A percentile compares a stretch with the other conserved stretches of the same genome.
phyloP scores from a whole-genome alignment of 2,329 filamentous ascomycete genomes.

The Amauroascus verrucosus region DNA sequence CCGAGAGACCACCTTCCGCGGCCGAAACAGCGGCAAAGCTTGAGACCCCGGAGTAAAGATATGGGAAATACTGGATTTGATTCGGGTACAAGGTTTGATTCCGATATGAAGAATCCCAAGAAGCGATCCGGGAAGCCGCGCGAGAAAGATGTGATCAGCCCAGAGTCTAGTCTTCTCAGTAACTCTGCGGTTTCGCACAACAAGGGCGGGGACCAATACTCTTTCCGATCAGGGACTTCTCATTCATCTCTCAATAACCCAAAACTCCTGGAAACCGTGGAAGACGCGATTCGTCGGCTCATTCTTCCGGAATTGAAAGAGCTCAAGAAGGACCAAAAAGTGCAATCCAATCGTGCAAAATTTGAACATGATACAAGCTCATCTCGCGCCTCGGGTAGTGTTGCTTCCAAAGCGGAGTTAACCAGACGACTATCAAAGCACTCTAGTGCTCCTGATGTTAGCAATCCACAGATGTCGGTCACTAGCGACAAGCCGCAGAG shows the following conservation, averaged over 20 bases:
- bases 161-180: conserved; percentile 53
- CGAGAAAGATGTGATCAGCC: conserved; percentile 45
- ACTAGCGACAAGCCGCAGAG: conserved; percentile 40
- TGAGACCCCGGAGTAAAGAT: conserved; percentile 38
- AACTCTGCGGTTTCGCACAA: conserved; percentile 43
- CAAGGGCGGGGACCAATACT: conserved; percentile 48
- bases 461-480: conserved; percentile 52
- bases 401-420: conserved; percentile 45
- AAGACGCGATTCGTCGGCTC: conserved; percentile 80
- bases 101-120: conserved; percentile 35
- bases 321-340: conserved; percentile 80
- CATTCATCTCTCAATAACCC: conserved; percentile 83
- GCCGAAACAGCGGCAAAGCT: conserved; percentile 34
- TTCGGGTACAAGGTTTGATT: conserved; percentile 33
- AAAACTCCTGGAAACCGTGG: conserved; percentile 78
- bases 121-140: conserved; percentile 42
- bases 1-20: conserved; percentile 36
- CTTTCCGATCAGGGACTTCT: conserved; percentile 49
- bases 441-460: conserved; percentile 50
- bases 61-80: conserved; percentile 35
- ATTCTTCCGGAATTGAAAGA: conserved; percentile 88
- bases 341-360: conserved; percentile 58
- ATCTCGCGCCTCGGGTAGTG: conserved; percentile 49
- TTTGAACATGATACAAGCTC: conserved; percentile 56
- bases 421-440: conserved; percentile 46